phyloP scores from a whole-genome alignment of 2,329 filamentous ascomycete genomes.

The Leptographium lundbergii region DNA sequence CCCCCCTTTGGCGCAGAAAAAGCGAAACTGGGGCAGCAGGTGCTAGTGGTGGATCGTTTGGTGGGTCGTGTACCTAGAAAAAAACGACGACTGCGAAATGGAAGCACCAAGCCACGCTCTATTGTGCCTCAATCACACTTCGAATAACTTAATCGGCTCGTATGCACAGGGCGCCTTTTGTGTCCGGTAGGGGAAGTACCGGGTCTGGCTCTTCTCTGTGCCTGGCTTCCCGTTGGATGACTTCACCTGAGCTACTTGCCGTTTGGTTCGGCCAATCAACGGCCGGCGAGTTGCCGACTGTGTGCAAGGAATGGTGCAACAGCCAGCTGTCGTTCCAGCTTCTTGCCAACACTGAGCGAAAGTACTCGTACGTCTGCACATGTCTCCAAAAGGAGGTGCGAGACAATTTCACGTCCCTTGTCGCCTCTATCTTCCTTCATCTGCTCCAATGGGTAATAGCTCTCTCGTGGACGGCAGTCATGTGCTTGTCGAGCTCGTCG shows the following conservation, averaged over 20 bases:
- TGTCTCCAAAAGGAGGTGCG: not conserved
- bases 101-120: not conserved
- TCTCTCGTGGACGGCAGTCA: not conserved
- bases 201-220: not conserved
- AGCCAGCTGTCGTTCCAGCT: not conserved
- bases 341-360: not conserved
- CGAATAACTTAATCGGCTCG: not conserved
- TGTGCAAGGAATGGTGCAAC: not conserved
- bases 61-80: constrained; percentile 8
- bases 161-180: not conserved
- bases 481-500: not conserved
- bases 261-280: not conserved
- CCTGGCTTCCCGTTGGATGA: not conserved
- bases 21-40: not conserved
- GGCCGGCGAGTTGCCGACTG: not conserved
- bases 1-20: not conserved
- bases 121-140: not conserved
- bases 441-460: not conserved
- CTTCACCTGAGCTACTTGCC: not conserved
- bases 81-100: not conserved
- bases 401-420: not conserved
- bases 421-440: too few relatives aligned
- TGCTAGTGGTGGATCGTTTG: constrained; percentile 6
- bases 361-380: not conserved
- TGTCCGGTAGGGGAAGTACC: not conserved